These are phyloP conservation scores for Fusarium luffae DNA, from an alignment of 2,329 filamentous ascomycete species.

Conservation along the genomic window DNA sequence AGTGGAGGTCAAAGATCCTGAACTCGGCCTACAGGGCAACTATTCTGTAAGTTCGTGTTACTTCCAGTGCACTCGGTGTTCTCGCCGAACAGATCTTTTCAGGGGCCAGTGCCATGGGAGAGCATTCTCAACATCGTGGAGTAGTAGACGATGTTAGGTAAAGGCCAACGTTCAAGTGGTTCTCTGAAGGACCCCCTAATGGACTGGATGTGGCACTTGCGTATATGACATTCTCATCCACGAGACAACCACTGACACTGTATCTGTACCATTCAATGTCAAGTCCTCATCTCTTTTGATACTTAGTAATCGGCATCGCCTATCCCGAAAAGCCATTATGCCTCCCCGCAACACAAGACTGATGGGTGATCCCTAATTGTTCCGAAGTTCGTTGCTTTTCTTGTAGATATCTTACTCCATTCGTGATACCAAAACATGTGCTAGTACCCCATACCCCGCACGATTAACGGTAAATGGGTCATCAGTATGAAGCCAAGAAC, in stretches of 20 bases:
- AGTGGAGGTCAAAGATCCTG: too few species aligned
- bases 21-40: background rate
- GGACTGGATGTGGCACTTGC: background rate
- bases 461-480: background rate
- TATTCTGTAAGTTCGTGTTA: accelerated
- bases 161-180: background rate
- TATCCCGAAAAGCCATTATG: background rate
- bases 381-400: constrained; percentile 17
- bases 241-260: background rate
- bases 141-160: background rate
- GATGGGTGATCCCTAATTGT: constrained; percentile 29
- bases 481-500: constrained; percentile 6
- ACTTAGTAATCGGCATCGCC: background rate
- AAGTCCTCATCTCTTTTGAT: background rate
- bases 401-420: background rate
- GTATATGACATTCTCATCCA: too few species aligned
- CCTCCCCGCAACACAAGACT: background rate
- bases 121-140: background rate
- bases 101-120: background rate
- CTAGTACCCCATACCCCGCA: constrained; percentile 31
- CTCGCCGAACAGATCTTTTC: background rate
- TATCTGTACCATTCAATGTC: background rate
- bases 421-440: background rate
- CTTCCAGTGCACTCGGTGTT: background rate
- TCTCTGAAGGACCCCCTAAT: too few species aligned